Evolutionary conservation across 257 asterid genomes (phyloP).

Genomic region (Nicotiana knightiana): DNA sequence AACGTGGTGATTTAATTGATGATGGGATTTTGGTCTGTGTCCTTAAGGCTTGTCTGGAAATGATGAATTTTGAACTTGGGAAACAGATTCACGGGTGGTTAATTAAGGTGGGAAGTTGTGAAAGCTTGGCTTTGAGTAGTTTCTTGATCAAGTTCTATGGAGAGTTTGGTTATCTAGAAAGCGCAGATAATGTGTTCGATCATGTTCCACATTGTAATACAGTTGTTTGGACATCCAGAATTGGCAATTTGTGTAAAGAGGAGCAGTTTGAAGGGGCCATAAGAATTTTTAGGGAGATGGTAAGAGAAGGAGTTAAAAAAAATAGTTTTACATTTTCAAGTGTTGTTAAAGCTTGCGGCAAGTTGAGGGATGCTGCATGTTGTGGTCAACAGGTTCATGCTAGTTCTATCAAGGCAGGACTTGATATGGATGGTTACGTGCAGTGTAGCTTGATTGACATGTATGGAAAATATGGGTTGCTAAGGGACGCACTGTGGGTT

Average conservation of each 20-base stretch:
- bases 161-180: constrained; percentile 33
- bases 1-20: constrained; percentile 22
- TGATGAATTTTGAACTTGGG: constrained; percentile 48
- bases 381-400: constrained; percentile 72
- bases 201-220: constrained; percentile 31
- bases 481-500: constrained; percentile 39
- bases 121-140: constrained; percentile 38
- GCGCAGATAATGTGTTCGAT: constrained; percentile 43
- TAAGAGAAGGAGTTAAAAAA: constrained; percentile 48
- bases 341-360: constrained; percentile 64
- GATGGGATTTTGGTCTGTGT: constrained; percentile 53
- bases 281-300: constrained; percentile 58
- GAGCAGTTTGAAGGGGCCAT: constrained; percentile 35
- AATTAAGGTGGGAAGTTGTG: constrained; percentile 47
- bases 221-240: constrained; percentile 60
- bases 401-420: constrained; percentile 51
- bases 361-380: constrained; percentile 29
- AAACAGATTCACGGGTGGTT: constrained; percentile 67
- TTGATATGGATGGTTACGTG: constrained; percentile 47
- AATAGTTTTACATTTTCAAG: constrained; percentile 53
- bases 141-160: constrained; percentile 69
- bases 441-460: constrained; percentile 58
- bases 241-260: constrained; percentile 38
- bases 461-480: constrained; percentile 52
- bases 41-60: constrained; percentile 47